Base-by-base conservation (phyloP, 495 filamentous ascomycete genomes). In the Trypethelium eluteriae region DNA sequence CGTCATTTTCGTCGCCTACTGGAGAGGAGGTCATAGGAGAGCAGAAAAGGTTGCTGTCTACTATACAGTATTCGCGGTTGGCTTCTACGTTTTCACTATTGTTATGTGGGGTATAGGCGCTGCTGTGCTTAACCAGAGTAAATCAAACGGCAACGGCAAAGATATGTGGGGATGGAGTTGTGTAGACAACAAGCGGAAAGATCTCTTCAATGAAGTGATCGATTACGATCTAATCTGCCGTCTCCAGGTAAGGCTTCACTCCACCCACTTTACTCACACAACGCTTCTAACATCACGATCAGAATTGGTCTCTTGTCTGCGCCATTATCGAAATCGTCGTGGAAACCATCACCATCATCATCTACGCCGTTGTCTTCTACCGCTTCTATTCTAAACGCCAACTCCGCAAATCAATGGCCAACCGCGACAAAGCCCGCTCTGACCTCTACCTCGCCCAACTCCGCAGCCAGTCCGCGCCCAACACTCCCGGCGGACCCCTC, bases 121-220 rank as follows among this genome's bases (percentile, higher is more conserved):
- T 7, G 93, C 87, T 63, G 80, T 97, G 67, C 85, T 96, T 68
- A 88, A 96, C 74, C 83, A 86, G 71, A 85, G 84, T 44, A 89
- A 89, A 72, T 79, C 83, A 68, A 87, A 85, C 73, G 88, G 86
- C 70, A 78, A 85, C 47, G 88, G 86, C 66, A 82, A 96, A 72
- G 94, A 98, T 74, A 81, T 99, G 72, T 99, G 94, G 94, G 93
- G 92, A 38, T 99, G 94, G 94, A 83, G 90, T 2, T 99, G 94
- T 74, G 89, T 91, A 38, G 83, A 96, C 68, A 98, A 97, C 74
- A 87, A 84, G 61, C 85, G 94, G 62, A 76, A 86, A 47, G 75
- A 89, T 66, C 76, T 95, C 34, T 96, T 91, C 75, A 74, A 84
- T 66, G 77, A 91, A 35, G 85, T 91, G 62, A 83, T 99, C 67